These are phyloP conservation scores for Aspergillus sp. DNA, from an alignment of 2,329 filamentous ascomycete species.

Conservation along the genomic window DNA sequence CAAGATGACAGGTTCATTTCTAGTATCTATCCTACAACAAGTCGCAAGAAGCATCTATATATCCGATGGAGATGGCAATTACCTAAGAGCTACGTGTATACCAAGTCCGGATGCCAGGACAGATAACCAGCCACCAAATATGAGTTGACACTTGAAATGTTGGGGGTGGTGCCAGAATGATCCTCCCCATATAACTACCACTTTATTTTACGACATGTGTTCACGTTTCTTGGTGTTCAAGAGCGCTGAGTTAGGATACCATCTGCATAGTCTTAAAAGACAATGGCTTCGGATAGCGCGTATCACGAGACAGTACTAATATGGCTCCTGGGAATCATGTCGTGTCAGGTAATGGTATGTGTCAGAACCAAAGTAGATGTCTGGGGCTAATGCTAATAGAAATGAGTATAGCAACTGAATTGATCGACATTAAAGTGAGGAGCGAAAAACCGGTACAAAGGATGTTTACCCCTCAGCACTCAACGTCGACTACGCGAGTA, in stretches of 20 bases:
- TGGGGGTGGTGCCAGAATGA: background rate
- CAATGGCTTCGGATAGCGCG: background rate
- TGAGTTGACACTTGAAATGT: background rate
- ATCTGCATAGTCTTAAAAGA: background rate
- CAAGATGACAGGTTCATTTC: background rate
- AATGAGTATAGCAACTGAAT: background rate
- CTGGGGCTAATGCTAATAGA: background rate
- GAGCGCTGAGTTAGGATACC: background rate
- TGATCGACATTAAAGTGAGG: no score
- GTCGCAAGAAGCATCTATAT: background rate
- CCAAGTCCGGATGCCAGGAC: background rate
- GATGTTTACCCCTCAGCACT: background rate
- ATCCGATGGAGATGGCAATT: background rate
- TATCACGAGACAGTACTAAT: background rate
- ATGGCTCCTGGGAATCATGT: background rate
- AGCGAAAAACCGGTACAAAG: background rate
- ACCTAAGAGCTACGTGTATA: background rate
- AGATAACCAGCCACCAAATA: no score
- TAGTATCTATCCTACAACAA: background rate
- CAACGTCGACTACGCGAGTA: background rate
- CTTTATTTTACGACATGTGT: background rate
- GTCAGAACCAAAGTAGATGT: no score
- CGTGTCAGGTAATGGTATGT: background rate
- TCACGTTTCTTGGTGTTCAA: background rate
- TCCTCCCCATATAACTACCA: background rate